Conservation (phyloP, 1,284 basidiomycete genomes). For the Papiliotrema nemorosa region DNA sequence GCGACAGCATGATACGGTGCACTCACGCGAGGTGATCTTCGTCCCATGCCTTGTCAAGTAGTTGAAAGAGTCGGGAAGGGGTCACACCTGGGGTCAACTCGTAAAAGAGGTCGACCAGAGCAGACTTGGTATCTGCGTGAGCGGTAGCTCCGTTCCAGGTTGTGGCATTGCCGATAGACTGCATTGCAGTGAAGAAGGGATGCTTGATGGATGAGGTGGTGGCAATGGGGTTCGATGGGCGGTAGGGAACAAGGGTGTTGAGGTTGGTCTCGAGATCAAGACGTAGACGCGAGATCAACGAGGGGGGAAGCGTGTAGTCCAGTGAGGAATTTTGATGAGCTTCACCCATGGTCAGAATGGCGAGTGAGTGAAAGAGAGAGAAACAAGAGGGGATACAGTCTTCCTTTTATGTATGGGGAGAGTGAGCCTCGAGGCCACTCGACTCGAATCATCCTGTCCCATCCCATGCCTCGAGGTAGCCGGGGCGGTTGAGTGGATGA, state of each 20-base stretch:
- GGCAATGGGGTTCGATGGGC: neutral
- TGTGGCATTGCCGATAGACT: conserved; percentile 5
- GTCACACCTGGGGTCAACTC: conserved; percentile 18
- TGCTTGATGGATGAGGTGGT: neutral
- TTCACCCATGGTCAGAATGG: neutral
- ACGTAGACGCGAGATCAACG: neutral
- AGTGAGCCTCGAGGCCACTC: too few relatives aligned
- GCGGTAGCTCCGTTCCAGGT: conserved; percentile 28
- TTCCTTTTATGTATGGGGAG: too few relatives aligned
- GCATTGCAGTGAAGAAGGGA: conserved; percentile 22
- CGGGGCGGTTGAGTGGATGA: too few relatives aligned
- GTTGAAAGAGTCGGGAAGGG: conserved; percentile 8
- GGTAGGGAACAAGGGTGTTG: neutral
- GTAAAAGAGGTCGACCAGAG: conserved; percentile 29
- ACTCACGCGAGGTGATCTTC: conserved; percentile 24
- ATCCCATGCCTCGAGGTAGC: too few relatives aligned
- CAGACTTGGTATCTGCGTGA: conserved; percentile 9
- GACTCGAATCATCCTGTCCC: too few relatives aligned
- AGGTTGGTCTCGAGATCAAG: neutral
- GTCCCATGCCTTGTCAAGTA: conserved; percentile 21
- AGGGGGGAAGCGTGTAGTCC: conserved; percentile 2
- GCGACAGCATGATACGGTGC: neutral
- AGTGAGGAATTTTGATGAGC: neutral
- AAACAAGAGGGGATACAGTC: too few relatives aligned
- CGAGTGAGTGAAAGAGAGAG: neutral